phyloP scores from a whole-genome alignment of 768 basidiomycete species.

The Lactarius trivialis region DNA sequence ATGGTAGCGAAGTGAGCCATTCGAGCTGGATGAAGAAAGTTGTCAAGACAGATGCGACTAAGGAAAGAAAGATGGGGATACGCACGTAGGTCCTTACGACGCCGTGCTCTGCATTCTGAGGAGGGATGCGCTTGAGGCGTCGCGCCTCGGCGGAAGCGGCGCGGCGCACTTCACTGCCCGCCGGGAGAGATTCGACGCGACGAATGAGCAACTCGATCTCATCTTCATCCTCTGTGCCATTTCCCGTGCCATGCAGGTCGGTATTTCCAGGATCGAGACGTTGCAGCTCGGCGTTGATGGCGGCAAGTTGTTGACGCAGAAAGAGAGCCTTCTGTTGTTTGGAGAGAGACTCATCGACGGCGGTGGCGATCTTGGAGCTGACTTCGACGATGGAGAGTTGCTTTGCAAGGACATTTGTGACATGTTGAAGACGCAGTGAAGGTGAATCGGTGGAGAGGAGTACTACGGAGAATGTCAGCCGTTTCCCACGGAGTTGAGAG shows the following conservation, averaged over 20 bases:
- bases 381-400: conserved; percentile 76
- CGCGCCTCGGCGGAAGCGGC: conserved; percentile 80
- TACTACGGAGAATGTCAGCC: conserved; percentile 33
- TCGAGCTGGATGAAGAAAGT: conserved; percentile 63
- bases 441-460: conserved; percentile 55
- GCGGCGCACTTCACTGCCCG: conserved; percentile 73
- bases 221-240: conserved; percentile 51
- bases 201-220: conserved; percentile 72
- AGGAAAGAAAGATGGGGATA: conserved; percentile 16
- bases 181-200: conserved; percentile 67
- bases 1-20: conserved; percentile 82
- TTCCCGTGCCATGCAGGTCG: neutral
- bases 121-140: conserved; percentile 79
- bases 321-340: conserved; percentile 87
- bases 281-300: conserved; percentile 71
- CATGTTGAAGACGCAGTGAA: conserved; percentile 56
- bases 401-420: conserved; percentile 66
- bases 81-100: conserved; percentile 79
- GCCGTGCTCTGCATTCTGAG: conserved; percentile 85
- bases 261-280: conserved; percentile 34
- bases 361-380: conserved; percentile 69
- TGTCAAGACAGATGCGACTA: too few relatives aligned
- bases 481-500: neutral
- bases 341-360: conserved; percentile 77
- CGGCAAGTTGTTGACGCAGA: conserved; percentile 74